These are phyloP conservation scores for Coprinopsis sp. DNA, from an alignment of 768 basidiomycete genomes.

Conservation along the genomic window DNA sequence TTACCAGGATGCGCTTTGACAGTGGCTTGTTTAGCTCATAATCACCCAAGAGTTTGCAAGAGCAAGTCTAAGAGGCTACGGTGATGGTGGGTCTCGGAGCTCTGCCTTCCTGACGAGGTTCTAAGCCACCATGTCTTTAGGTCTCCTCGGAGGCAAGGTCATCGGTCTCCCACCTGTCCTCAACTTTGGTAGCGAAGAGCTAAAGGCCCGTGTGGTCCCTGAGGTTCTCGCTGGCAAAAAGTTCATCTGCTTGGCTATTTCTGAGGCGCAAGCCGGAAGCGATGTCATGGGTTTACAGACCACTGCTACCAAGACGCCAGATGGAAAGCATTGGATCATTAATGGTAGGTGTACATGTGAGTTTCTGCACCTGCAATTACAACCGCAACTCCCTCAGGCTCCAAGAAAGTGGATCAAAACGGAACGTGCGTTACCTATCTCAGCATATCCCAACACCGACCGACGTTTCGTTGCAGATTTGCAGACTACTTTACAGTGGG, in stretches of 20 bases:
- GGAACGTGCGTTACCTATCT: not conserved
- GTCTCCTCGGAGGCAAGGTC: slow-evolving; percentile 71
- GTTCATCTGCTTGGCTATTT: slow-evolving; percentile 83
- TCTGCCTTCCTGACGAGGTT: slow-evolving; percentile 4
- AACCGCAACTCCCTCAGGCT: not conserved
- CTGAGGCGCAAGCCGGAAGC: slow-evolving; percentile 83
- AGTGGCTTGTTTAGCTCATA: slow-evolving; percentile 48
- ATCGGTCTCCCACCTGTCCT: slow-evolving; percentile 88
- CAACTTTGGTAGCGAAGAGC: slow-evolving; percentile 73
- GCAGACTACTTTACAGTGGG: slow-evolving; percentile 66
- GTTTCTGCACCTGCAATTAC: not conserved
- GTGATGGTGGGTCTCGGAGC: slow-evolving; percentile 51
- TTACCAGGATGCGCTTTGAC: not conserved
- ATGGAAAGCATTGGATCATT: slow-evolving; percentile 81
- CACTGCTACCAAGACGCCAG: slow-evolving; percentile 71
- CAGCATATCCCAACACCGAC: not conserved
- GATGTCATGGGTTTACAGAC: slow-evolving; percentile 81
- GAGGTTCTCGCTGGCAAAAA: slow-evolving; percentile 74
- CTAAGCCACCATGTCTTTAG: slow-evolving; percentile 8
- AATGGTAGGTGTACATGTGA: slow-evolving; percentile 1
- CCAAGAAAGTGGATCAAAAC: not conserved
- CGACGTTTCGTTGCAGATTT: slow-evolving; percentile 20
- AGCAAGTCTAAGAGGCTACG: slow-evolving; percentile 71
- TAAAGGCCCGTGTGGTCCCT: slow-evolving; percentile 54
- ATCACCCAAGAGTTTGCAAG: slow-evolving; percentile 81